These are phyloP conservation scores for Penicillium sp. DNA, from an alignment of 2,329 filamentous ascomycete species.

Conservation along the genomic window DNA sequence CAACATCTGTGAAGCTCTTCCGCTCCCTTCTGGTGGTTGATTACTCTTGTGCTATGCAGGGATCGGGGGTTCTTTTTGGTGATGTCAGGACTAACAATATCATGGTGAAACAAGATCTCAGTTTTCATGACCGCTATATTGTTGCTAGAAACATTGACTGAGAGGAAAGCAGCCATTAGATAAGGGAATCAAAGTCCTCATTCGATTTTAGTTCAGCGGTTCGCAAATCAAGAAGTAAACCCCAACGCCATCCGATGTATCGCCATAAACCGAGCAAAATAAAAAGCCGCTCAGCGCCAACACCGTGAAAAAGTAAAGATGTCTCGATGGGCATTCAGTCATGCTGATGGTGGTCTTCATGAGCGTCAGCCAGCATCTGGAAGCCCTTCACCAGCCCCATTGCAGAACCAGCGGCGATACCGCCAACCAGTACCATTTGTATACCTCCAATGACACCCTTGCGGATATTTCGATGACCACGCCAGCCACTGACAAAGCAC, in stretches of 20 bases:
- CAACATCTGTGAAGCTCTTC: not conserved
- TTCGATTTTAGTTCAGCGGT: not conserved
- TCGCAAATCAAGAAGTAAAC: not conserved
- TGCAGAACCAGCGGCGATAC: constrained; percentile 41
- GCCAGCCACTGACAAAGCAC: constrained; percentile 43
- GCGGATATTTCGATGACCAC: constrained; percentile 33
- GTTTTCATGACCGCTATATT: not conserved
- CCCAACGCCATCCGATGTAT: not conserved
- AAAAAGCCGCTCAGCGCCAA: constrained; percentile 3
- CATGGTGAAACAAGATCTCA: not conserved
- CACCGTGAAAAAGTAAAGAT: not conserved
- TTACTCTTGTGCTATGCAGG: not conserved
- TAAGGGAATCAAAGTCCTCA: not conserved
- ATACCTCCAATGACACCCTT: constrained; percentile 37
- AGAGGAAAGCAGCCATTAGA: not conserved
- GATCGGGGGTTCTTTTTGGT: not conserved
- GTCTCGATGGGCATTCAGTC: not conserved
- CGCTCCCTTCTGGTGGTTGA: not conserved
- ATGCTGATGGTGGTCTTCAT: constrained; percentile 11
- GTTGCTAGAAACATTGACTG: not conserved
- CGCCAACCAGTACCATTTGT: constrained; percentile 44
- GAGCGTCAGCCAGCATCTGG: constrained; percentile 31
- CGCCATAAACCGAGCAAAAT: not conserved
- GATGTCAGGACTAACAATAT: not conserved
- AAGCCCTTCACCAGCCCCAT: constrained; percentile 44